phyloP scores from a whole-genome alignment of 257 asterid genomes.

The Plantago elongata region DNA sequence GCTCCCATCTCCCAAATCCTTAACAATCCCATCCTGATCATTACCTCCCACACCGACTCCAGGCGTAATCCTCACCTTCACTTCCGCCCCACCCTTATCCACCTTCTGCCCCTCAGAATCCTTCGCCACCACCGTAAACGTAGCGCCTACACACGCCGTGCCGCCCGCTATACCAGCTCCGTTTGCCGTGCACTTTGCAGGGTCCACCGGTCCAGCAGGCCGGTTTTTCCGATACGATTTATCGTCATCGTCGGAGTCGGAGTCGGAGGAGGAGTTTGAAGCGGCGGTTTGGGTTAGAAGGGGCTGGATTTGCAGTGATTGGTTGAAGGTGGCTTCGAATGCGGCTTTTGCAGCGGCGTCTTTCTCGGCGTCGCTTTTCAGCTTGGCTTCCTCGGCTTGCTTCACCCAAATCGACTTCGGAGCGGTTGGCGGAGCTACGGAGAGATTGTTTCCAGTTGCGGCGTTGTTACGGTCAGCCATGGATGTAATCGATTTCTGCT shows the following conservation, averaged over 20 bases:
- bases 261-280: slow-evolving; percentile 26
- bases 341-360: slow-evolving; percentile 98
- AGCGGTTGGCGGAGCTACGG: slow-evolving; percentile 27
- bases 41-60: slow-evolving; percentile 86
- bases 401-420: slow-evolving; percentile 89
- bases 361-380: slow-evolving; percentile 90
- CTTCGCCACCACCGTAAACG: slow-evolving; percentile 72
- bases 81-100: slow-evolving; percentile 72
- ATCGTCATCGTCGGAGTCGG: slow-evolving; percentile 53
- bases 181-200: slow-evolving; percentile 85
- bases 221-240: slow-evolving; percentile 41
- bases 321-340: slow-evolving; percentile 90
- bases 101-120: slow-evolving; percentile 77
- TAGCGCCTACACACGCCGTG: slow-evolving; percentile 72
- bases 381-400: slow-evolving; percentile 96
- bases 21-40: slow-evolving; percentile 81
- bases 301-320: slow-evolving; percentile 32
- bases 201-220: slow-evolving; percentile 81
- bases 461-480: slow-evolving; percentile 74
- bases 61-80: slow-evolving; percentile 69
- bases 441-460: slow-evolving; percentile 26
- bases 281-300: slow-evolving; percentile 21
- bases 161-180: slow-evolving; percentile 97
- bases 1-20: slow-evolving; percentile 90
- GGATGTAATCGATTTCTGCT: neutral